Percentiles rank a stretch among this genome's conserved stretches.
Evolutionary conservation across 495 filamentous ascomycete genomes (phyloP).

Genomic region (Aspergillus olivimuriae): DNA sequence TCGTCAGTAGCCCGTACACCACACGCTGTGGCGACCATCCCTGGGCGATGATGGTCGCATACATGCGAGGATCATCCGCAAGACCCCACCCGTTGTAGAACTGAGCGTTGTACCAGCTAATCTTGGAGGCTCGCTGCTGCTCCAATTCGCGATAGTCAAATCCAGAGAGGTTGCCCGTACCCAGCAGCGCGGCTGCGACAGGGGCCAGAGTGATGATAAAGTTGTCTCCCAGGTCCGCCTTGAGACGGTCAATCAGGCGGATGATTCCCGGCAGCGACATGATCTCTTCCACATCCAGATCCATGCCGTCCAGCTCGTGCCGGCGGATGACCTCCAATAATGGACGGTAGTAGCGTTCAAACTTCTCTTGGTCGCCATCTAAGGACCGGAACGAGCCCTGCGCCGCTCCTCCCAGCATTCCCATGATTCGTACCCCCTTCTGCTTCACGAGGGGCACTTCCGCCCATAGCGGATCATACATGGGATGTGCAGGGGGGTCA

Average conservation of each 20-base stretch:
- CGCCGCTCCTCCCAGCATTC: constrained; percentile 80
- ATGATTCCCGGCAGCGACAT: constrained; percentile 67
- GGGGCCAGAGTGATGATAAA: constrained; percentile 78
- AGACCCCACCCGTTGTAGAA: constrained; percentile 81
- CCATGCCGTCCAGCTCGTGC: constrained; percentile 61
- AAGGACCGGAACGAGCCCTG: constrained; percentile 61
- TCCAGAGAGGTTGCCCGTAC: constrained; percentile 59
- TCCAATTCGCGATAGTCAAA: constrained; percentile 69
- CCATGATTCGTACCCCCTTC: constrained; percentile 63
- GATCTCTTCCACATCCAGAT: constrained; percentile 76
- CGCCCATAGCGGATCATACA: constrained; percentile 58
- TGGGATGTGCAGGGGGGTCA: constrained; percentile 52
- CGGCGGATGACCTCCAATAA: constrained; percentile 52
- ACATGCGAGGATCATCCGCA: constrained; percentile 51
- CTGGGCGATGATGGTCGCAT: constrained; percentile 53
- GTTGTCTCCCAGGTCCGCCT: constrained; percentile 58
- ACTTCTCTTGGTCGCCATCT: constrained; percentile 49
- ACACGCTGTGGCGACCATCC: constrained; percentile 63
- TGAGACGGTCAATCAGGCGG: constrained; percentile 64
- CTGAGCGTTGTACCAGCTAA: constrained; percentile 77
- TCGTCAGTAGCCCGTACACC: constrained; percentile 67
- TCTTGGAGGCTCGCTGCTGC: constrained; percentile 53
- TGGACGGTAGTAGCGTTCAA: constrained; percentile 62
- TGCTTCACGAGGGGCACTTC: constrained; percentile 60
- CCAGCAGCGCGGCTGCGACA: constrained; percentile 64